Evolutionary conservation across 805 yeast species (phyloP).

Genomic region (Ogataea dorogensis): DNA sequence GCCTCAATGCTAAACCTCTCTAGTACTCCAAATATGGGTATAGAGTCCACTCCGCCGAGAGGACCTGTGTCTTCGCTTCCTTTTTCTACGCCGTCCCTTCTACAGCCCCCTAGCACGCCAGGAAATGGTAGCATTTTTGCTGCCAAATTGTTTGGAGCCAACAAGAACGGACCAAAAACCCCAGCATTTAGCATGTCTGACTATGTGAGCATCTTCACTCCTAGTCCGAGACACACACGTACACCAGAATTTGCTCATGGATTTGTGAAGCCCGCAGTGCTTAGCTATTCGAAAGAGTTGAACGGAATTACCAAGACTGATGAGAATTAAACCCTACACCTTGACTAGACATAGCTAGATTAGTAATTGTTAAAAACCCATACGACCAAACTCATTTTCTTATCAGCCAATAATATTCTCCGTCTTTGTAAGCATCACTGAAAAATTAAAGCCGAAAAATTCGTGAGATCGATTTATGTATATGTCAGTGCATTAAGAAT

Average conservation of each 20-base stretch:
- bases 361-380: constrained; percentile 3
- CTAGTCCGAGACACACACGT: constrained; percentile 51
- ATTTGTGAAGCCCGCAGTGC: constrained; percentile 21
- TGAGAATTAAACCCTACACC: constrained; percentile 1
- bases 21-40: constrained; percentile 21
- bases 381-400: too few relatives aligned
- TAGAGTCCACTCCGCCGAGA: constrained; percentile 31
- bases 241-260: constrained; percentile 35
- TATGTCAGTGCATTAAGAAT: background rate
- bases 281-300: constrained; percentile 26
- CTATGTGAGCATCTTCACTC: constrained; percentile 75
- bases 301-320: constrained; percentile 20
- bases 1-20: constrained; percentile 18
- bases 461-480: constrained; percentile 3
- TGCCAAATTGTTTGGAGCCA: constrained; percentile 13
- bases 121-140: constrained; percentile 9
- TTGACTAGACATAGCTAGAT: background rate
- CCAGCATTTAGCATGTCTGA: constrained; percentile 82
- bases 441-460: constrained; percentile 12
- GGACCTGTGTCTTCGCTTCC: constrained; percentile 19
- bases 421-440: constrained; percentile 7
- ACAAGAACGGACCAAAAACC: constrained; percentile 39
- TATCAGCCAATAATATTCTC: constrained; percentile 7
- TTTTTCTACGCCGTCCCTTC: constrained; percentile 25
- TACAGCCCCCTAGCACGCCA: constrained; percentile 22